Conservation (phyloP, 169 alveolate species). For the Cyclospora cayetanensis region DNA sequence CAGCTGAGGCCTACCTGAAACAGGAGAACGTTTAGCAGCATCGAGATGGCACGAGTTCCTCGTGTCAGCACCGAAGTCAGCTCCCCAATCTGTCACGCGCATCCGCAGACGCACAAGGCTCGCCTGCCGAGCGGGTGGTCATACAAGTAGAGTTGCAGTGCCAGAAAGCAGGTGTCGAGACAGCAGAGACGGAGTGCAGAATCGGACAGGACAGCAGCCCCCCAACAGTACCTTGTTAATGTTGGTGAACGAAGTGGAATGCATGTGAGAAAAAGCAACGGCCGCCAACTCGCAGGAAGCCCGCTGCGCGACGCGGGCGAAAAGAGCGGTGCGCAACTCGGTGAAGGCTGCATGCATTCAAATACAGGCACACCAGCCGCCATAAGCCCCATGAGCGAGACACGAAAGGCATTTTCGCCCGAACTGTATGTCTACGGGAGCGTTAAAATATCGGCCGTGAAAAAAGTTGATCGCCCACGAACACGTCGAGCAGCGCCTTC, state of each 20-base stretch:
- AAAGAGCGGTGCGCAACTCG: constrained; percentile 78
- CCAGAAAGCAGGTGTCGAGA: not conserved
- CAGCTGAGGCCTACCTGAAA: constrained; percentile 72
- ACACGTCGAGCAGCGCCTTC: not conserved
- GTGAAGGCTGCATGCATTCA: constrained; percentile 72
- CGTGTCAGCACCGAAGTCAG: constrained; percentile 75
- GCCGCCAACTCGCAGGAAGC: constrained; percentile 76
- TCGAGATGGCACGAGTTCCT: constrained; percentile 76
- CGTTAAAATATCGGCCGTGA: not conserved
- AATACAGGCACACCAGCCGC: not conserved
- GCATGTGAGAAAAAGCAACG: constrained; percentile 75
- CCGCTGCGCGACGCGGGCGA: constrained; percentile 77
- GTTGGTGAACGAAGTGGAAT: constrained; percentile 65
- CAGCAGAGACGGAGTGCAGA: not conserved
- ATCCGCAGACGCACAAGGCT: not conserved
- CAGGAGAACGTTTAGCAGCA: constrained; percentile 75
- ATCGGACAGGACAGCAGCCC: not conserved
- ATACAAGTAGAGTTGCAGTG: not conserved
- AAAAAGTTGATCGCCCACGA: not conserved
- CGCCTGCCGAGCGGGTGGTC: not conserved
- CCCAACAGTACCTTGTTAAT: constrained; percentile 24
- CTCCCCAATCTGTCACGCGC: constrained; percentile 78
- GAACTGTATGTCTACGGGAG: not conserved
- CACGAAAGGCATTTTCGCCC: not conserved
- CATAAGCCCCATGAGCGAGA: not conserved